Evolutionary conservation across 2,329 filamentous ascomycete genomes (phyloP).

Genomic region (Zymoseptoria passerinii): DNA sequence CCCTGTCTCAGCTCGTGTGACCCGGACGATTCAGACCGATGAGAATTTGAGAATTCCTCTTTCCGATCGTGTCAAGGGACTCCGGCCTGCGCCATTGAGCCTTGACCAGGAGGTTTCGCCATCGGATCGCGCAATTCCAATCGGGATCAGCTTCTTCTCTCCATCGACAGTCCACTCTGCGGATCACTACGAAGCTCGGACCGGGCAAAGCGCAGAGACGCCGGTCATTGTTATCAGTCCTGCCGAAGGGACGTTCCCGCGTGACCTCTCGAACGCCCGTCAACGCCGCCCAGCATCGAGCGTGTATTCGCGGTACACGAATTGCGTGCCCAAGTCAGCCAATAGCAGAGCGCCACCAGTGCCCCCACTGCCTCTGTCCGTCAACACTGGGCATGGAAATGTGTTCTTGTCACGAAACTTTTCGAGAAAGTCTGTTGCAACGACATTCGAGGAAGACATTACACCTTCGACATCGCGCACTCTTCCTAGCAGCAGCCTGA

Average conservation of each 20-base stretch:
- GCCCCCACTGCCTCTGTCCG: conserved; percentile 45
- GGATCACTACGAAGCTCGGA: neutral
- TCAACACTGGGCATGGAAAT: conserved; percentile 11
- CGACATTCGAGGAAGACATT: conserved; percentile 42
- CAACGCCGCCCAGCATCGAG: conserved; percentile 45
- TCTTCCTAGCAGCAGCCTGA: neutral
- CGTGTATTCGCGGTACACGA: conserved; percentile 52
- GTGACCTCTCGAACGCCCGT: conserved; percentile 41
- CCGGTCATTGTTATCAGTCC: conserved; percentile 48
- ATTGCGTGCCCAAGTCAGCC: conserved; percentile 14
- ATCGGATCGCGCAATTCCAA: conserved; percentile 62
- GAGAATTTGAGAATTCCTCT: conserved; percentile 9
- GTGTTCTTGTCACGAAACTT: conserved; percentile 6
- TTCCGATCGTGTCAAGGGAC: conserved; percentile 19
- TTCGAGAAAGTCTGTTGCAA: conserved; percentile 29
- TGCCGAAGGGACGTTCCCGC: conserved; percentile 42
- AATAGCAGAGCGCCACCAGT: conserved; percentile 48
- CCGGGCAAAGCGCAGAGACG: conserved; percentile 25
- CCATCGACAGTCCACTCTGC: conserved; percentile 38
- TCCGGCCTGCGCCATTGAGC: conserved; percentile 23
- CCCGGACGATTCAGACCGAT: conserved; percentile 38
- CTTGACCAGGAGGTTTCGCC: conserved; percentile 51
- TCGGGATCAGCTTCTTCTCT: conserved; percentile 56
- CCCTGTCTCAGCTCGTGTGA: neutral
- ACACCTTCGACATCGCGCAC: neutral